phyloP scores from a whole-genome alignment of 768 basidiomycete genomes.

The Mycena floridula region DNA sequence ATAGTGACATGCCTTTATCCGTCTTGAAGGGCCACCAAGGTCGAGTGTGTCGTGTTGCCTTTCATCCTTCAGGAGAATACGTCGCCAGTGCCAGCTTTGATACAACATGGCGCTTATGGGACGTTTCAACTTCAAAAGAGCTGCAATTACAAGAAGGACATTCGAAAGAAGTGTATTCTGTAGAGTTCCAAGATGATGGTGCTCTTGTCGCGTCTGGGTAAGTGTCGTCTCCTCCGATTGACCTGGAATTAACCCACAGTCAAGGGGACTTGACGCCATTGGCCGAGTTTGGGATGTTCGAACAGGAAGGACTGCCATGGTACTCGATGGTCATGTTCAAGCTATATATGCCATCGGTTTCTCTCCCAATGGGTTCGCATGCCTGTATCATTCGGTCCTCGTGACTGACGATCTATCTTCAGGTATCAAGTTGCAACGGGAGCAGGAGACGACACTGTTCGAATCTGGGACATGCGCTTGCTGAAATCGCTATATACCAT shows the following conservation, averaged over 20 bases:
- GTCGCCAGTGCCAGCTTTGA: conserved; percentile 95
- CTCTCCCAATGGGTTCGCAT: conserved; percentile 88
- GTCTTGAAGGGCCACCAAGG: conserved; percentile 84
- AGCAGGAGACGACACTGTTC: conserved; percentile 93
- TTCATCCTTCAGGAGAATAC: conserved; percentile 94
- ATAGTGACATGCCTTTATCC: conserved; percentile 80
- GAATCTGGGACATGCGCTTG: conserved; percentile 97
- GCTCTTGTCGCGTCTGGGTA: conserved; percentile 91
- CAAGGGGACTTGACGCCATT: conserved; percentile 93
- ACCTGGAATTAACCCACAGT: conserved; percentile 1
- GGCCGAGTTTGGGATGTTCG: conserved; percentile 96
- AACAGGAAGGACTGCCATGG: conserved; percentile 95
- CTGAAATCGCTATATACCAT: conserved; percentile 93
- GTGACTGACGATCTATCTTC: conserved; percentile 8
- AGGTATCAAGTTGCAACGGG: conserved; percentile 98
- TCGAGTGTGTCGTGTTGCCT: conserved; percentile 89
- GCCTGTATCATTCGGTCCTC: conserved; percentile 3
- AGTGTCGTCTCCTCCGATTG: conserved; percentile 15
- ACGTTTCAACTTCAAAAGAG: conserved; percentile 76
- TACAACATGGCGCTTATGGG: conserved; percentile 97
- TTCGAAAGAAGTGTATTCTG: conserved; percentile 90
- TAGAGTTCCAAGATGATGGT: conserved; percentile 97
- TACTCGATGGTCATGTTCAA: conserved; percentile 94
- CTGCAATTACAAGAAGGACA: conserved; percentile 93
- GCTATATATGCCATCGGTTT: conserved; percentile 88